Evolutionary conservation across 148 eudicot species (phyloP), one percentile per base, ranked within the genome.

Genomic region (Persicaria maculosa): DNA sequence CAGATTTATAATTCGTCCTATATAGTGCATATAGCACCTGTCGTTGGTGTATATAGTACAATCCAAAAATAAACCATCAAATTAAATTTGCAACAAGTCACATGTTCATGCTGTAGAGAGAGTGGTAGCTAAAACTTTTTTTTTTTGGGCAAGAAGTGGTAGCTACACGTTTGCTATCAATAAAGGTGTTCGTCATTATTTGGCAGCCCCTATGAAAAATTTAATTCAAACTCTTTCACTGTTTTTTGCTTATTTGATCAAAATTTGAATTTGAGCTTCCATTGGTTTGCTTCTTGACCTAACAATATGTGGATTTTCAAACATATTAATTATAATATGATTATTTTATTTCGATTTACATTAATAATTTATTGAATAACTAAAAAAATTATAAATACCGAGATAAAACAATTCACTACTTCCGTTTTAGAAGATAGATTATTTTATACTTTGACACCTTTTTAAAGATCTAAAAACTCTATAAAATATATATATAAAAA

Each of bases 131-230:
- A 15, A 14, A 43, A 43, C 47, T 64, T 7, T 36, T 64, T 7
- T 36, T 4, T 14, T 65, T 5, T 4, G 44, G 12, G 12, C 16
- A 25, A 61, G 68, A 62, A 65, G 70, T 40, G 70, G 45, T 65
- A 65, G 70, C 70, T 65, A 40, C 14, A 65, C 46, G 46, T 65
- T 65, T 65, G 47, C 46, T 36, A 65, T 65, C 46, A 40, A 4
- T 40, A 14, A 65, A 36, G 46, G 43, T 22, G 20, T 19, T 9
- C 22, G 1, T 31, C 40, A 31, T 19, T 17, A 65, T 12, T 65
- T 65, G 70, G 70, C 47, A 65, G 70, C 47, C 70, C 14, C 47
- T 15, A 40, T 14, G 9, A 65, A 40, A 45, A 43, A 3, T 48
- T 31, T 31, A 31, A 65, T 65, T 40, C 19, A 15, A 65, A 36